phyloP scores from a whole-genome alignment of 2,329 filamentous ascomycete genomes.

The Thermothelomyces thermophilus region DNA sequence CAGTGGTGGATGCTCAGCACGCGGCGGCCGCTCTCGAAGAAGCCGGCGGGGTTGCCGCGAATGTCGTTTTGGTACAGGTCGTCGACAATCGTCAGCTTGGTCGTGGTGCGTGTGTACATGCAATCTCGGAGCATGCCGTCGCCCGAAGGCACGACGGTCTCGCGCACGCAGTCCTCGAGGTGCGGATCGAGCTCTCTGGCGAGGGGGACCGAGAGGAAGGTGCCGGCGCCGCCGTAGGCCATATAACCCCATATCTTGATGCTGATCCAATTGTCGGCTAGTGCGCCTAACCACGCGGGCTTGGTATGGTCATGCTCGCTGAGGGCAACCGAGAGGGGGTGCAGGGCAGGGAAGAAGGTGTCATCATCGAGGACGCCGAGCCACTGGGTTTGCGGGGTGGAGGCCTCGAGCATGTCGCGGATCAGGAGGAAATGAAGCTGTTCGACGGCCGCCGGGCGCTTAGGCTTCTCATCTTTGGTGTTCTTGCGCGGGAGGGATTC shows the following conservation, averaged over 20 bases:
- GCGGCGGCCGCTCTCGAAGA: conserved; percentile 52
- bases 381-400: conserved; percentile 44
- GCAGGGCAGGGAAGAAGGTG: conserved; percentile 54
- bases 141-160: conserved; percentile 37
- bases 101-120: conserved; percentile 47
- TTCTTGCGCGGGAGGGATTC: conserved; percentile 15
- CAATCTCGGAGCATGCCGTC: conserved; percentile 53
- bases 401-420: conserved; percentile 40
- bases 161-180: conserved; percentile 42
- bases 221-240: conserved; percentile 55
- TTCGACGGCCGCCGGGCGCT: conserved; percentile 35
- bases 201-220: conserved; percentile 51
- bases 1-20: conserved; percentile 56
- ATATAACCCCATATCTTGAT: conserved; percentile 50
- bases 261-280: conserved; percentile 50
- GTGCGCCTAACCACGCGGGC: conserved; percentile 48
- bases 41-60: conserved; percentile 47
- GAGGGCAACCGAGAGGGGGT: conserved; percentile 43
- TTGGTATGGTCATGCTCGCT: conserved; percentile 41
- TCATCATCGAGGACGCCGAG: conserved; percentile 55
- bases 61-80: conserved; percentile 54
- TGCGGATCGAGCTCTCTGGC: conserved; percentile 41
- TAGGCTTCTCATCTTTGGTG: conserved; percentile 18
- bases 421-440: conserved; percentile 54
- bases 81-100: conserved; percentile 48